phyloP scores from a whole-genome alignment of 495 filamentous ascomycete species.

The Trichocladium uniseriatum region DNA sequence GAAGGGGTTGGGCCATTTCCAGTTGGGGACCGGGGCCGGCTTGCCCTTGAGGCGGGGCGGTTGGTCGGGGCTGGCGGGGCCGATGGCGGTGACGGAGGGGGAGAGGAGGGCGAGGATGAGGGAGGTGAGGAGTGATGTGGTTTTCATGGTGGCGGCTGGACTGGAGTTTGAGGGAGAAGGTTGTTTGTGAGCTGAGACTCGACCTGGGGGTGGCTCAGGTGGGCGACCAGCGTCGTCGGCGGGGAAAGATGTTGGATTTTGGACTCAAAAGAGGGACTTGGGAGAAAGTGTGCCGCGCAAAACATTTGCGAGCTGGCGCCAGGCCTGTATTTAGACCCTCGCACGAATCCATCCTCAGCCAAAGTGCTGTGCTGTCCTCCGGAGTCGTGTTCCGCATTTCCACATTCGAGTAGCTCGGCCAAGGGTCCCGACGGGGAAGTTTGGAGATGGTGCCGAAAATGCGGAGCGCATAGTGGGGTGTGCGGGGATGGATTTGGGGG shows the following conservation, averaged over 20 bases:
- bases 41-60: constrained; percentile 16
- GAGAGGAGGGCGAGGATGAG: constrained; percentile 14
- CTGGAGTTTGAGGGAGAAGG: background rate
- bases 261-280: too few species aligned
- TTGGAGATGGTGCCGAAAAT: constrained; percentile 1
- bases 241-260: background rate
- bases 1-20: constrained; percentile 29
- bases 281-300: too few species aligned
- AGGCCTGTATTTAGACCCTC: constrained; percentile 1
- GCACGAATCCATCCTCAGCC: background rate
- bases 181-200: background rate
- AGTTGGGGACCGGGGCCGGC: constrained; percentile 18
- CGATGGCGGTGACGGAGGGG: constrained; percentile 15
- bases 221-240: background rate
- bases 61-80: constrained; percentile 13
- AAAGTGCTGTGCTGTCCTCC: constrained; percentile 28
- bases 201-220: background rate
- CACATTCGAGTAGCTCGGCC: constrained; percentile 22
- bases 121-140: constrained; percentile 3
- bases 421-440: constrained; percentile 15
- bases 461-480: too few species aligned
- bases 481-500: too few species aligned
- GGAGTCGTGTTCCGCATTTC: constrained; percentile 28
- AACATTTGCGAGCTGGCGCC: background rate
- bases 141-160: constrained; percentile 15